Evolutionary conservation across 768 basidiomycete species (phyloP).

Genomic region (Suillus alpinus): DNA sequence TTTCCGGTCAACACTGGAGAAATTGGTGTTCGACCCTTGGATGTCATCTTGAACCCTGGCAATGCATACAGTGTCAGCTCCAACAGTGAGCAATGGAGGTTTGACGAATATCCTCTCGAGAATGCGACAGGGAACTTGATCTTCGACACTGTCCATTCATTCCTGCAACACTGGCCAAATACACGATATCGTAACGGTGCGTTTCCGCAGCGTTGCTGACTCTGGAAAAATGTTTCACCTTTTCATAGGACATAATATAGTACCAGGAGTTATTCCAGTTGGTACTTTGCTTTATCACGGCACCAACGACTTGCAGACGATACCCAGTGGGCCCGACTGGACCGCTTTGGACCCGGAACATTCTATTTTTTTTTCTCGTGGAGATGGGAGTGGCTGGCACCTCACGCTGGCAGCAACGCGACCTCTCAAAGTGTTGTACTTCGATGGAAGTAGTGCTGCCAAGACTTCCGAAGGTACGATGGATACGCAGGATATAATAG

Average conservation of each 20-base stretch:
- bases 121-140: constrained; percentile 33
- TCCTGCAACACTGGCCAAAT: constrained; percentile 40
- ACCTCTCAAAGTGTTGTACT: constrained; percentile 31
- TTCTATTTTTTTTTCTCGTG: constrained; percentile 33
- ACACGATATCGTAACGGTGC: constrained; percentile 34
- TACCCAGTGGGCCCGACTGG: constrained; percentile 33
- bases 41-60: background rate
- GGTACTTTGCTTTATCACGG: constrained; percentile 39
- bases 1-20: background rate
- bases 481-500: constrained; percentile 35
- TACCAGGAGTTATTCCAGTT: constrained; percentile 31
- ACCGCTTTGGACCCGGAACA: constrained; percentile 35
- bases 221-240: background rate
- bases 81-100: constrained; percentile 13
- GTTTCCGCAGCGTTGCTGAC: background rate
- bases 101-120: constrained; percentile 18
- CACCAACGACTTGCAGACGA: constrained; percentile 8
- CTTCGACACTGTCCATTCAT: constrained; percentile 32
- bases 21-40: background rate
- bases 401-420: too few relatives aligned
- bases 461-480: constrained; percentile 30
- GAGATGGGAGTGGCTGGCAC: constrained; percentile 23
- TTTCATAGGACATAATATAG: constrained; percentile 27
- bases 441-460: constrained; percentile 29
- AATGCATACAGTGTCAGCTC: background rate